Conservation (phyloP, 1,284 basidiomycete species). For the Rhodotorula glutinis region DNA sequence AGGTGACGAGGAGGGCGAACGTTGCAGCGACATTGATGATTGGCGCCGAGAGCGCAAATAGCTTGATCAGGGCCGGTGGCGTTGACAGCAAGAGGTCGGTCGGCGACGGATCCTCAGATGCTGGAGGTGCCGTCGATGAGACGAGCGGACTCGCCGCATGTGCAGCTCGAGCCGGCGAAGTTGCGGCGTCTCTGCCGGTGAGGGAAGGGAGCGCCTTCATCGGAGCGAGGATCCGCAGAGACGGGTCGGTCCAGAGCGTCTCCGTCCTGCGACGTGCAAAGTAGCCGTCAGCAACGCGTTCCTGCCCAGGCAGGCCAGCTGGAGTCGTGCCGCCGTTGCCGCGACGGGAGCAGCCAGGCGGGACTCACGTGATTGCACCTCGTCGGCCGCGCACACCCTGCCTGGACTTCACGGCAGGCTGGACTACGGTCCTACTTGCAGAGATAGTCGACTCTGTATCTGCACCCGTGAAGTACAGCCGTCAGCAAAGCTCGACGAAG, state of each 20-base stretch:
- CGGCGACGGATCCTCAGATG: slow-evolving; percentile 35
- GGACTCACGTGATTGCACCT: not conserved
- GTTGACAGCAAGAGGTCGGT: slow-evolving; percentile 42
- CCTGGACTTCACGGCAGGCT: not conserved
- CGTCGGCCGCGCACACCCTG: not conserved
- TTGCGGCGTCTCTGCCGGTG: not conserved
- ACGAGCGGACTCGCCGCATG: slow-evolving; percentile 15
- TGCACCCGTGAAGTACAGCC: no score
- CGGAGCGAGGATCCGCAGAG: slow-evolving; percentile 24
- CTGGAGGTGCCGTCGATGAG: slow-evolving; percentile 32
- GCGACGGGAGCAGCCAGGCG: no score
- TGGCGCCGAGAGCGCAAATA: slow-evolving; percentile 40
- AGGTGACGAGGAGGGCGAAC: slow-evolving; percentile 39
- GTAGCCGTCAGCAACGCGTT: no score
- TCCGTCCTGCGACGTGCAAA: slow-evolving; percentile 19
- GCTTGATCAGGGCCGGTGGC: slow-evolving; percentile 42
- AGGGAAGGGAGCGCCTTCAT: slow-evolving; percentile 29
- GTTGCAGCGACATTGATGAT: slow-evolving; percentile 35
- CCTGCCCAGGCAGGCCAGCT: no score
- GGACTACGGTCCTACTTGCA: not conserved
- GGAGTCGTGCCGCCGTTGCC: no score
- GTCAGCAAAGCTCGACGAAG: no score
- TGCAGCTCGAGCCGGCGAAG: slow-evolving; percentile 13
- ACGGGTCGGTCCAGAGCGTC: slow-evolving; percentile 37
- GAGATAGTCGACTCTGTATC: no score